Evolutionary conservation across 2,329 filamentous ascomycete species (phyloP).

Genomic region (Albifimbria verrucaria): DNA sequence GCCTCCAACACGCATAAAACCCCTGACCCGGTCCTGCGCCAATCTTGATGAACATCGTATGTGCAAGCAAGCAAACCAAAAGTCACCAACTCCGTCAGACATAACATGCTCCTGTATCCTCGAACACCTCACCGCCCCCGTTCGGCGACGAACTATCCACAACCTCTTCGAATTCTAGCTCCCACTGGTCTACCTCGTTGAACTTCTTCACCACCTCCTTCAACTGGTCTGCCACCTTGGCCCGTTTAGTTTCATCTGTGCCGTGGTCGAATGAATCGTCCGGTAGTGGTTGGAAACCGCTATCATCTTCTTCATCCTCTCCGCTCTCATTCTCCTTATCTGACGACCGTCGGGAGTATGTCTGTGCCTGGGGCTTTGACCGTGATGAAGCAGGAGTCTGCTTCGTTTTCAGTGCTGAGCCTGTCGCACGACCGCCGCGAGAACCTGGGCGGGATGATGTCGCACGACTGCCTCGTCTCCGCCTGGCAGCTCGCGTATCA

Average conservation of each 20-base stretch:
- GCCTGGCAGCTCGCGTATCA: constrained; percentile 30
- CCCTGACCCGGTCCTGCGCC: not conserved
- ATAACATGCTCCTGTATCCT: no score
- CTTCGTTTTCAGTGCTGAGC: constrained; percentile 20
- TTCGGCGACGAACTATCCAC: constrained; percentile 52
- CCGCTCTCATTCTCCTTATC: constrained; percentile 56
- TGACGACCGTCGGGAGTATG: constrained; percentile 49
- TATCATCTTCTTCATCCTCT: constrained; percentile 31
- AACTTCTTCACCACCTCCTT: constrained; percentile 61
- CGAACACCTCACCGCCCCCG: constrained; percentile 48
- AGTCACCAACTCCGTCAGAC: no score
- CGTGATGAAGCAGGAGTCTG: constrained; percentile 16
- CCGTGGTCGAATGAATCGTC: constrained; percentile 41
- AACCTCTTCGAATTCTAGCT: constrained; percentile 64
- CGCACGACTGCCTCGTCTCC: constrained; percentile 27
- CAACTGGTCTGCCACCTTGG: constrained; percentile 49
- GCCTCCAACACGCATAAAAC: not conserved
- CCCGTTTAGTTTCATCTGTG: constrained; percentile 29
- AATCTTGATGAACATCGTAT: not conserved
- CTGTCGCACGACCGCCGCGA: constrained; percentile 18
- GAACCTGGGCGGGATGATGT: constrained; percentile 22
- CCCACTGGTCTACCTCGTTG: constrained; percentile 66
- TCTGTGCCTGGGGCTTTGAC: constrained; percentile 31
- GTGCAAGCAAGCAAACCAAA: constrained; percentile 1
- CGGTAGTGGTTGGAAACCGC: constrained; percentile 38